These are phyloP conservation scores for Oehlia diaphana DNA, from an alignment of 192 early-diverging fungal species.

Conservation along the genomic window DNA sequence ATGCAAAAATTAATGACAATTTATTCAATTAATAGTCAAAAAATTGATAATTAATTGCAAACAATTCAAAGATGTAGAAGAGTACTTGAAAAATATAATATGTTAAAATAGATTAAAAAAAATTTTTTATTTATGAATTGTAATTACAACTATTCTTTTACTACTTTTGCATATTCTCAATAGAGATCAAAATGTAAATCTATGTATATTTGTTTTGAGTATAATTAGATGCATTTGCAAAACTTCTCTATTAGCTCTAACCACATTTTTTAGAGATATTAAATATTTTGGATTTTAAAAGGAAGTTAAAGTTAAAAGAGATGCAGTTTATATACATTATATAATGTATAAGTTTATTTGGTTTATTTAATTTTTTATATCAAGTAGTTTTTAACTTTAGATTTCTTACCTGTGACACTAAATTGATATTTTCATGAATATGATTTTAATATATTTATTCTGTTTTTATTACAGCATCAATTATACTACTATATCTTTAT, in stretches of 20 bases:
- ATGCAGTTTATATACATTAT: constrained; percentile 37
- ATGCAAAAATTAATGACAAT: constrained; percentile 66
- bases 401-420: background rate
- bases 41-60: constrained; percentile 74
- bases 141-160: constrained; percentile 5
- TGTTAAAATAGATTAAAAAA: background rate
- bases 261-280: constrained; percentile 64
- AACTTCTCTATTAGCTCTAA: constrained; percentile 68
- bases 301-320: constrained; percentile 62
- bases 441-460: background rate
- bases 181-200: constrained; percentile 34
- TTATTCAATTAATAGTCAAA: constrained; percentile 54
- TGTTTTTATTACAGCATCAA: constrained; percentile 54
- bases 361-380: background rate
- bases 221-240: constrained; percentile 69
- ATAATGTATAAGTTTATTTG: no score
- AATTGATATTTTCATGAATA: background rate
- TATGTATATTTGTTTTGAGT: constrained; percentile 63
- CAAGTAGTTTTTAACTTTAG: background rate
- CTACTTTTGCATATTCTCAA: constrained; percentile 38
- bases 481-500: constrained; percentile 67
- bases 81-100: constrained; percentile 72
- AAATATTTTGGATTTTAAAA: constrained; percentile 68
- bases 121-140: background rate
- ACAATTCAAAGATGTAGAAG: constrained; percentile 80